Evolutionary conservation across 345 rosid genomes (phyloP), one percentile per base, ranked within the genome.

Genomic region (Salix arbutifolia): DNA sequence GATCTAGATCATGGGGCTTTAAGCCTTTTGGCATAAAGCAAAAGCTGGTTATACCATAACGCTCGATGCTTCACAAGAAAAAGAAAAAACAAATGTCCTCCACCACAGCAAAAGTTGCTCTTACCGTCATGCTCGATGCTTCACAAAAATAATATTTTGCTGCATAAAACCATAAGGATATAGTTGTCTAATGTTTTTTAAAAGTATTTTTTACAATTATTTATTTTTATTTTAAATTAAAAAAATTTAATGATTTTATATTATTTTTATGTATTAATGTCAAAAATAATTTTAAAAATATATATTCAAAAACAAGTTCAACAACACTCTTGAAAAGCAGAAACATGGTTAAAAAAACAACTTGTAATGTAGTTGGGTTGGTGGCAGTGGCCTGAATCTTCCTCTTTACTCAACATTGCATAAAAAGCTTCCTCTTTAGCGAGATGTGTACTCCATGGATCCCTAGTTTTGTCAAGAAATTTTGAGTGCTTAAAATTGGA

Each of bases 1-100:
- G 88, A 86, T 86, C 77, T 80, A 83, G 83, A 86, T 86, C 88
- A 78, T 76, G 79, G 16, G 42, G 48, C 35, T 58, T 67, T 72
- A 73, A 67, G 19, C 21, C 26, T 37, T 77, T 25, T 40, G 70
- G 72, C 72, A 75, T 61, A 76, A 78, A 82, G 80, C 77, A 69
- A 80, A 77, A 74, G 74, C 50, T 71, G 70, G 35, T 31, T 6
- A 10, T 26, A 68, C 48, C 64, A 60, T 46, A 35, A 60, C 42
- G 28, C 69, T 21, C 56, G 6, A 1, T 17, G n/a, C 18, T 50
- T 18, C 56, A 50, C 9, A 17, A 1, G 12, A 40, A 38, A 38
- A 38, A 8, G 8, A 8, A 0, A 38, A 8, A 1, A 33, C 4
- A 33, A 33, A 33, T 0, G 1, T 1, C 18, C 17, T 14, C 13